phyloP scores from a whole-genome alignment of 441 rosid genomes.

The Macaranga tanarius region DNA sequence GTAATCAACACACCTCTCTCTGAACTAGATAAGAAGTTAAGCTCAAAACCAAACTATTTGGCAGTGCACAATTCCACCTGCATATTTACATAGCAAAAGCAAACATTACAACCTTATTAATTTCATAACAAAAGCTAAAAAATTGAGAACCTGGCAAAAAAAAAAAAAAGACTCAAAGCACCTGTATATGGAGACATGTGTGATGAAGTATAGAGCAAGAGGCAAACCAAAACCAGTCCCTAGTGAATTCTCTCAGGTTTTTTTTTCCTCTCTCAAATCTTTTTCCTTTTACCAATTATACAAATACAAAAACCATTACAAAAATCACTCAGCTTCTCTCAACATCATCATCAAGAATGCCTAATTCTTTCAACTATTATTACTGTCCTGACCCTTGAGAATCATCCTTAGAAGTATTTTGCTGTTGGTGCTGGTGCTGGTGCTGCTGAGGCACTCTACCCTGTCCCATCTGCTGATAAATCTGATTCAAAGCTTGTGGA shows the following conservation, averaged over 20 bases:
- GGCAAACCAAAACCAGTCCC: conserved; percentile 42
- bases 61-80: conserved; percentile 56
- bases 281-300: conserved; percentile 35
- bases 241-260: conserved; percentile 30
- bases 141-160: conserved; percentile 15
- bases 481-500: conserved; percentile 67
- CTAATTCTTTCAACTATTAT: conserved; percentile 32
- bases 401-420: conserved; percentile 63
- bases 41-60: conserved; percentile 44
- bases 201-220: conserved; percentile 35
- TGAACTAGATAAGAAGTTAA: conserved; percentile 48
- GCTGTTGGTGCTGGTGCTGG: conserved; percentile 57
- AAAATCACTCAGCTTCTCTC: conserved; percentile 30
- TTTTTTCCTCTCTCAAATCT: conserved; percentile 27
- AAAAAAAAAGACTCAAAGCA: conserved; percentile 25
- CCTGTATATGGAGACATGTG: conserved; percentile 48
- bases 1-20: conserved; percentile 63
- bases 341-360: conserved; percentile 38
- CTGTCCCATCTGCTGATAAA: conserved; percentile 94
- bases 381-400: conserved; percentile 82
- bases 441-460: conserved; percentile 61
- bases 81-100: conserved; percentile 35
- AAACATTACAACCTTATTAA: conserved; percentile 23
- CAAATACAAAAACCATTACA: conserved; percentile 37
- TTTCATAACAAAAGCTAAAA: conserved; percentile 12